Conservation (phyloP, 106 monocot species). For the Allium sativum region DNA sequence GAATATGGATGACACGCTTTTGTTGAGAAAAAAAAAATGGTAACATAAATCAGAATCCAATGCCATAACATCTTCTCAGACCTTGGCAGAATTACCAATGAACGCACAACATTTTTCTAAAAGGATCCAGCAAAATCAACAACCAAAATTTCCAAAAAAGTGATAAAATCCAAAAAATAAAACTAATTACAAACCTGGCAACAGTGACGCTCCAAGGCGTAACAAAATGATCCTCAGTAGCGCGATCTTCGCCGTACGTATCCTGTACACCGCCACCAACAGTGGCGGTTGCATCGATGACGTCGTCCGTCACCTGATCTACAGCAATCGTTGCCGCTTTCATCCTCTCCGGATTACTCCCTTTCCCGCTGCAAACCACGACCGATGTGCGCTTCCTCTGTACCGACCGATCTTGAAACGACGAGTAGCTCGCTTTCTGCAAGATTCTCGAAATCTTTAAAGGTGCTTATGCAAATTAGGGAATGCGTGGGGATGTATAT, state of each 20-base stretch:
- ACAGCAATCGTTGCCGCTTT: slow-evolving; percentile 6
- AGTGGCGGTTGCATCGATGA: slow-evolving; percentile 14
- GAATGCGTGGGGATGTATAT: no score
- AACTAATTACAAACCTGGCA: slow-evolving; percentile 36
- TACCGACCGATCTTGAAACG: not conserved
- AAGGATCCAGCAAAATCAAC: not conserved
- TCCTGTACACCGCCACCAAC: slow-evolving; percentile 56
- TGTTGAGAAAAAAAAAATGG: no score
- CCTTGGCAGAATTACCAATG: not conserved
- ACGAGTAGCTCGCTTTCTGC: not conserved
- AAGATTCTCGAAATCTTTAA: no score
- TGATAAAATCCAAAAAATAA: not conserved
- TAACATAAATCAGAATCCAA: no score
- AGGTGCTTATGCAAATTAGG: no score
- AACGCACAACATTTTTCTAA: not conserved
- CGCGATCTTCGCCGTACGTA: slow-evolving; percentile 50
- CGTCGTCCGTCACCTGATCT: slow-evolving; percentile 13
- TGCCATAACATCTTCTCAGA: not conserved
- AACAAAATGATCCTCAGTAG: slow-evolving; percentile 37
- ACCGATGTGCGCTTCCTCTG: slow-evolving; percentile 6
- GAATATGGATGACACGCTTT: no score
- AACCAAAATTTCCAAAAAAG: not conserved
- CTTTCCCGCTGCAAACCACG: slow-evolving; percentile 8
- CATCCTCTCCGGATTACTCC: slow-evolving; percentile 3
- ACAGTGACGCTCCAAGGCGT: slow-evolving; percentile 72